A percentile compares a stretch with the other conserved stretches of the same genome.
These are phyloP conservation scores for Monilinia laxa DNA, from an alignment of 2,329 filamentous ascomycete genomes.

Conservation along the genomic window DNA sequence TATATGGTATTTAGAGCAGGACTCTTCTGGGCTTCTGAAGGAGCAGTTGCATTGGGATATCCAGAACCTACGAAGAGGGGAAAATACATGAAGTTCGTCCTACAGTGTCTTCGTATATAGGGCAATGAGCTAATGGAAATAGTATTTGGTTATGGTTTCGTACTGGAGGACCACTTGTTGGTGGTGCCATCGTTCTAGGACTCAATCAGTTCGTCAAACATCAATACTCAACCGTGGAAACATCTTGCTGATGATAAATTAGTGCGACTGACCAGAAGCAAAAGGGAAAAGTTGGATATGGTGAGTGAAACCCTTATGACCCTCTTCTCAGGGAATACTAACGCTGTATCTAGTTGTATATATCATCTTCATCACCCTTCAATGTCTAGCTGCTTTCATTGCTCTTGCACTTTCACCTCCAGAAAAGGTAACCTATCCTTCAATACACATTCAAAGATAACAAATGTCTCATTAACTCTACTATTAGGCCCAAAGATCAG, in stretches of 20 bases:
- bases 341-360: slow-evolving; percentile 39
- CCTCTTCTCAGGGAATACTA: slow-evolving; percentile 33
- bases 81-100: slow-evolving; percentile 23
- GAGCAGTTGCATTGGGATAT: slow-evolving; percentile 45
- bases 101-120: background rate
- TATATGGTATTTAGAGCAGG: slow-evolving; percentile 37
- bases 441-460: fast-evolving
- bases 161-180: slow-evolving; percentile 45
- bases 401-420: slow-evolving; percentile 48
- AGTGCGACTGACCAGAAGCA: slow-evolving; percentile 8
- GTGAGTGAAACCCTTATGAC: slow-evolving; percentile 20
- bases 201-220: slow-evolving; percentile 38
- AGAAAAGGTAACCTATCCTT: slow-evolving; percentile 41
- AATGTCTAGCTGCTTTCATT: slow-evolving; percentile 47
- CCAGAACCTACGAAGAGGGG: slow-evolving; percentile 39
- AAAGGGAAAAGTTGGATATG: slow-evolving; percentile 42
- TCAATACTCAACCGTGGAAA: slow-evolving; percentile 33
- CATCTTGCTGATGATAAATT: background rate
- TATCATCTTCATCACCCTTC: slow-evolving; percentile 49
- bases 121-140: background rate
- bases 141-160: slow-evolving; percentile 45
- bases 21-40: slow-evolving; percentile 46
- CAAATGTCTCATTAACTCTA: background rate
- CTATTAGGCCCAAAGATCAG: slow-evolving; percentile 4
- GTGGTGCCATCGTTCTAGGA: slow-evolving; percentile 51